phyloP scores from a whole-genome alignment of 352 stramenopile genomes.

The Pythium sukuiense region DNA sequence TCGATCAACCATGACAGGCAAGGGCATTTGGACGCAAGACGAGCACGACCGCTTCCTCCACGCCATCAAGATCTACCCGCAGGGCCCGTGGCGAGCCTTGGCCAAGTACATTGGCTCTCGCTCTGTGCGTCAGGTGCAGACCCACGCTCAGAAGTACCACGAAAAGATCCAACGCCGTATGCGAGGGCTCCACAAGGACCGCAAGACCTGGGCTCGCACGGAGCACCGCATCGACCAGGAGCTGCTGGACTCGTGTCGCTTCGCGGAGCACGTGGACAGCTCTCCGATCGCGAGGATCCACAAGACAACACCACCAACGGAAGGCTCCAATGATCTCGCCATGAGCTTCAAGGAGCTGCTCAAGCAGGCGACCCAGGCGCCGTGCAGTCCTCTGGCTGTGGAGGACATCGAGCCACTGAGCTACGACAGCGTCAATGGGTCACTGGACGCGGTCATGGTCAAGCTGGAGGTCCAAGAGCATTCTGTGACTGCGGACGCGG shows the following conservation, averaged over 20 bases:
- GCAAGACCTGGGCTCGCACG: conserved; percentile 14
- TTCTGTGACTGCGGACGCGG: not conserved
- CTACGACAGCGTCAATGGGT: not conserved
- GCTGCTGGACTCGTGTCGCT: conserved; percentile 22
- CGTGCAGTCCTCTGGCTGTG: conserved; percentile 10
- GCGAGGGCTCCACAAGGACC: conserved; percentile 21
- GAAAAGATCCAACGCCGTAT: conserved; percentile 27
- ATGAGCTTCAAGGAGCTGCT: conserved; percentile 21
- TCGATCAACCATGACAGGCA: conserved; percentile 21
- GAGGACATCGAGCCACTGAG: conserved; percentile 12
- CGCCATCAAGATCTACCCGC: conserved; percentile 30
- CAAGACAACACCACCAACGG: not conserved
- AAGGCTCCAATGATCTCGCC: not conserved
- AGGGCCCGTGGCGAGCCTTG: conserved; percentile 21
- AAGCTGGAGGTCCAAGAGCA: conserved; percentile 3
- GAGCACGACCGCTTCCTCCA: conserved; percentile 34
- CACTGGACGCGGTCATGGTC: not conserved
- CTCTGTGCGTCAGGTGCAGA: too few relatives aligned
- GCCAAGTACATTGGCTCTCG: conserved; percentile 23
- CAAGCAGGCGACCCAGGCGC: conserved; percentile 1
- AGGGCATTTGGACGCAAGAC: conserved; percentile 29
- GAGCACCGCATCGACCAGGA: conserved; percentile 28
- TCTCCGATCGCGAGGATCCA: conserved; percentile 8
- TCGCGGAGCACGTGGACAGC: conserved; percentile 7
- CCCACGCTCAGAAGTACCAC: conserved; percentile 30